phyloP scores from a whole-genome alignment of 1,284 basidiomycete species.

The Fomitopsis schrenkii region DNA sequence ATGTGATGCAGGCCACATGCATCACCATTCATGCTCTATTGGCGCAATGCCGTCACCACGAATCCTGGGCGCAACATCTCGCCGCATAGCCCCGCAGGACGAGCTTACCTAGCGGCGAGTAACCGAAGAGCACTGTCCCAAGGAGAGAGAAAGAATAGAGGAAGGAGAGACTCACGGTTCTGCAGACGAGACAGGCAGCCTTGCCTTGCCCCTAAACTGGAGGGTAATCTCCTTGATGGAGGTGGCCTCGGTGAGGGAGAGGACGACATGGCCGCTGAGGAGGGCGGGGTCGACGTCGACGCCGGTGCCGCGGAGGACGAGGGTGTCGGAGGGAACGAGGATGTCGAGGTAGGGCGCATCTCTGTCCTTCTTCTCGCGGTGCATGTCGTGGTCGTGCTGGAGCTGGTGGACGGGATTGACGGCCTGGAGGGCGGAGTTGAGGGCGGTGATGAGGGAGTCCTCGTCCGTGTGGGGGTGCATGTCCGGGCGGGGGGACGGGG shows the following conservation, averaged over 20 bases:
- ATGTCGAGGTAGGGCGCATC: constrained; percentile 61
- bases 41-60: too few relatives aligned
- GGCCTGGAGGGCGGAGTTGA: constrained; percentile 29
- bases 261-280: constrained; percentile 72
- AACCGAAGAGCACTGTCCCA: neutral
- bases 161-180: constrained; percentile 53
- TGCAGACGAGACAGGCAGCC: constrained; percentile 57
- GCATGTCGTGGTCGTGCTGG: constrained; percentile 35
- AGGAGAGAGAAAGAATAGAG: neutral
- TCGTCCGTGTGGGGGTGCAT: constrained; percentile 21
- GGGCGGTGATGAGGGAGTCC: constrained; percentile 28
- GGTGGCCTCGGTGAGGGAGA: constrained; percentile 77
- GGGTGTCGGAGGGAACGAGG: constrained; percentile 62
- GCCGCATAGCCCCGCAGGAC: neutral
- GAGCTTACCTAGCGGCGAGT: neutral
- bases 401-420: constrained; percentile 31
- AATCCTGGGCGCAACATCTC: neutral
- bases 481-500: constrained; percentile 14
- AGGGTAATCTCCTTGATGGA: constrained; percentile 86
- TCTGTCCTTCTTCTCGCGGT: constrained; percentile 38
- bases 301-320: constrained; percentile 77
- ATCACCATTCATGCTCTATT: too few relatives aligned
- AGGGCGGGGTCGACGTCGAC: constrained; percentile 78
- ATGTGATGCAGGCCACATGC: neutral
- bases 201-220: constrained; percentile 79